These are phyloP conservation scores for Litsea cubeba DNA, from an alignment of 164 flowering plant species.

Conservation along the genomic window DNA sequence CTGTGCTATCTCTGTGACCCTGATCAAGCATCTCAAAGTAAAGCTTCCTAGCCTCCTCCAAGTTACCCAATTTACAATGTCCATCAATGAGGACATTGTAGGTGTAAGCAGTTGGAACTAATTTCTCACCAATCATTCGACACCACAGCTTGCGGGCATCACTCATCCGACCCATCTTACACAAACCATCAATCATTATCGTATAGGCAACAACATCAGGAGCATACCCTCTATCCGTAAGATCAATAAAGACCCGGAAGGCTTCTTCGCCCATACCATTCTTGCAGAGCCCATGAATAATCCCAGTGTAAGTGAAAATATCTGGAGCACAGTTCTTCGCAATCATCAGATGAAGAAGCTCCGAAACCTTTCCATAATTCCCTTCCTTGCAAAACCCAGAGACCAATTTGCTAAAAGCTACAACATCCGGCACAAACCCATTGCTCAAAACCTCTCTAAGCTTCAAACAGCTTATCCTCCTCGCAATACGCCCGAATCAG, in stretches of 20 bases:
- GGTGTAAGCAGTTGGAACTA: constrained; percentile 50
- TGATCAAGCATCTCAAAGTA: constrained; percentile 45
- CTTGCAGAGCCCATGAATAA: constrained; percentile 49
- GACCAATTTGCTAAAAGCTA: constrained; percentile 43
- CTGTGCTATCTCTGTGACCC: constrained; percentile 39
- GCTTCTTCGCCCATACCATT: constrained; percentile 33
- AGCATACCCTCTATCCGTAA: constrained; percentile 60
- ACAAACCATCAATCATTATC: constrained; percentile 59
- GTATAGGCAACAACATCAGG: constrained; percentile 56
- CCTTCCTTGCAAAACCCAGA: constrained; percentile 31
- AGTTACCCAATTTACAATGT: constrained; percentile 28
- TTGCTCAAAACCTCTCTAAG: constrained; percentile 30
- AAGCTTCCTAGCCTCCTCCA: constrained; percentile 40
- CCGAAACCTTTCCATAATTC: constrained; percentile 33
- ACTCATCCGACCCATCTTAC: constrained; percentile 35
- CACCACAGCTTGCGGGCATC: constrained; percentile 55
- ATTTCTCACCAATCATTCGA: constrained; percentile 56
- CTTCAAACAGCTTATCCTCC: constrained; percentile 33
- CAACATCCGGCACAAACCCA: constrained; percentile 40
- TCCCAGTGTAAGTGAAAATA: constrained; percentile 45
- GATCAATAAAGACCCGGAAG: constrained; percentile 47
- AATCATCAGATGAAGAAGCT: constrained; percentile 64
- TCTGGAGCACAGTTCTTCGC: constrained; percentile 43
- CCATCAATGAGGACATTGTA: constrained; percentile 55
- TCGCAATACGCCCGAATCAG: constrained; percentile 52